These are phyloP conservation scores for Saturnispora mendoncae DNA, from an alignment of 805 yeast species.

Conservation along the genomic window DNA sequence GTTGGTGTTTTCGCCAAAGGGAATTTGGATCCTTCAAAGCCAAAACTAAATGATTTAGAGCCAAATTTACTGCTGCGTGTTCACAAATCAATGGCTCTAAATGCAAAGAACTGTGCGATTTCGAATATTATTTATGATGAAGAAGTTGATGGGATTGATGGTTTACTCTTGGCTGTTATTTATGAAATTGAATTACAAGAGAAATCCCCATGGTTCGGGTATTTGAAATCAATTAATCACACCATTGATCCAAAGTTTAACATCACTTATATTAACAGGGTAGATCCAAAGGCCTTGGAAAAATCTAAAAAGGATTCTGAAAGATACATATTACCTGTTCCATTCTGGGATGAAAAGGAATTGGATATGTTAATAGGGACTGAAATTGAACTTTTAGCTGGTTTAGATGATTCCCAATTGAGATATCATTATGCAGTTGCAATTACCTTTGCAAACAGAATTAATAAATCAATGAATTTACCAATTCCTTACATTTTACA, in stretches of 20 bases:
- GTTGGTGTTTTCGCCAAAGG: slow-evolving; percentile 59
- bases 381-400: slow-evolving; percentile 52
- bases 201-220: slow-evolving; percentile 76
- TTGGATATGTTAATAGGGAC: slow-evolving; percentile 47
- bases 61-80: slow-evolving; percentile 40
- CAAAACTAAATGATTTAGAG: slow-evolving; percentile 20
- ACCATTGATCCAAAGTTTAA: slow-evolving; percentile 1
- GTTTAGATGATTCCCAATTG: slow-evolving; percentile 41
- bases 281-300: slow-evolving; percentile 1
- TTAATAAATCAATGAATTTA: slow-evolving; percentile 20
- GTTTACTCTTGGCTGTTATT: slow-evolving; percentile 57
- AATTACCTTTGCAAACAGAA: slow-evolving; percentile 33
- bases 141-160: slow-evolving; percentile 53
- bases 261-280: slow-evolving; percentile 3
- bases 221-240: slow-evolving; percentile 44
- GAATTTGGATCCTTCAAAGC: slow-evolving; percentile 17
- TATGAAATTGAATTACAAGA: slow-evolving; percentile 55
- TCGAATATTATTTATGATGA: slow-evolving; percentile 60
- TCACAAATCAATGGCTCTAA: slow-evolving; percentile 51
- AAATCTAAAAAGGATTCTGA: slow-evolving; percentile 24
- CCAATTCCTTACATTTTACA: slow-evolving; percentile 27
- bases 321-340: slow-evolving; percentile 43
- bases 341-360: slow-evolving; percentile 52
- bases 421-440: slow-evolving; percentile 33
- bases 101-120: slow-evolving; percentile 51